These are phyloP conservation scores for Eucalyptus regnans DNA, from an alignment of 345 rosid species.

Conservation along the genomic window DNA sequence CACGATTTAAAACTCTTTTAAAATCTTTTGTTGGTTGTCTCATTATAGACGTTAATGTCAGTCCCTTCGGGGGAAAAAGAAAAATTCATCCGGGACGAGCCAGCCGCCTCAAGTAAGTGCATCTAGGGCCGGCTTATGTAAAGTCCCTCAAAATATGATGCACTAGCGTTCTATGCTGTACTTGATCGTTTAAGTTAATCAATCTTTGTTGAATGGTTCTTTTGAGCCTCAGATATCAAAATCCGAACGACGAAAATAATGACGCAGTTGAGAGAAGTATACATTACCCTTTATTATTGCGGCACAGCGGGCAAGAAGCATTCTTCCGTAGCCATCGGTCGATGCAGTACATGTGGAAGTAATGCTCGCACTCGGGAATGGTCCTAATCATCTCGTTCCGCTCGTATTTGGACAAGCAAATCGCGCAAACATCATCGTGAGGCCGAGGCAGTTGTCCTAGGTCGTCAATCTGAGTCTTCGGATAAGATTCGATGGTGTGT, in stretches of 20 bases:
- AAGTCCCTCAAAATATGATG: neutral
- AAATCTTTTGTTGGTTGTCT: neutral
- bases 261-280: neutral
- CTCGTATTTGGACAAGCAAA: neutral
- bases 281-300: neutral
- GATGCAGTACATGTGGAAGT: neutral
- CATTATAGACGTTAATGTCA: accelerated
- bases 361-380: neutral
- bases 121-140: neutral
- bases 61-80: accelerated
- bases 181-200: neutral
- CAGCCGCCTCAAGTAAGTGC: neutral
- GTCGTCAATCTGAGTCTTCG: neutral
- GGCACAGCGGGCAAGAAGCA: neutral
- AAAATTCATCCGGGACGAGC: neutral
- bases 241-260: neutral
- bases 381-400: neutral
- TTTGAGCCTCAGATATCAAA: neutral
- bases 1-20: neutral
- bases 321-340: neutral
- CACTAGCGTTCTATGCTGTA: neutral
- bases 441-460: neutral
- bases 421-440: neutral
- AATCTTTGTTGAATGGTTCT: neutral
- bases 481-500: neutral